Evolutionary conservation across 2,329 filamentous ascomycete genomes (phyloP), one percentile per base, ranked within the genome.

Genomic region (Phaeosphaeria sp.): DNA sequence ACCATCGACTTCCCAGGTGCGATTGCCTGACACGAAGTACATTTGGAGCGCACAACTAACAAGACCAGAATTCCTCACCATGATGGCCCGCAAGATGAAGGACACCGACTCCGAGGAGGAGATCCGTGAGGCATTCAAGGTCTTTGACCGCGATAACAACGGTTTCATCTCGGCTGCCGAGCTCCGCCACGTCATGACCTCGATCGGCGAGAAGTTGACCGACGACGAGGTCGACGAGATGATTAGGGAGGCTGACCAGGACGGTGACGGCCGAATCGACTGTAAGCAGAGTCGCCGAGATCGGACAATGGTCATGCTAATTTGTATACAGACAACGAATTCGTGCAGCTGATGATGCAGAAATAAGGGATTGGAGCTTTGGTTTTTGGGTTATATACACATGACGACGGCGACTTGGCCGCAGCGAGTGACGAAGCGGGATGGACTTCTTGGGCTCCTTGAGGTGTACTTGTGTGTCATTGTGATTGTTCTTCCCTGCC

Each of bases 141-240:
- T 88, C 70, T 89, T 89, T 74, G 87, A 89, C 75, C 84, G 84
- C 71, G 87, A 89, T 71, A 85, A 85, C 76, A 87, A 86, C 73
- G 87, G 87, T 65, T 87, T 86, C 73, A 89, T 89, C 76, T 86
- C 84, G 25, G 82, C 84, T 52, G 84, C 85, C 50, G 87, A 89
- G 76, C 80, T 89, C 64, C 81, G 84, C 65, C 82, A 84, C 67
- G 85, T 89, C 75, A 87, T 89, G 84, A 86, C 84, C 64, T 85
- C 83, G 22, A 85, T 89, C 54, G 87, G 87, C 64, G 86, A 89
- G 81, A 85, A 87, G 74, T 76, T 89, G 73, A 86, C 85, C 49
- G 85, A 79, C 65, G 84, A 84, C 44, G 85, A 89, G 78, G 84
- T 89, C 57, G 85, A 88, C 61, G 85, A 87, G 78, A 88, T 89